Evolutionary conservation across 2,329 filamentous ascomycete genomes (phyloP), one percentile per base, ranked within the genome.

Genomic region (Exserohilum rostratum): DNA sequence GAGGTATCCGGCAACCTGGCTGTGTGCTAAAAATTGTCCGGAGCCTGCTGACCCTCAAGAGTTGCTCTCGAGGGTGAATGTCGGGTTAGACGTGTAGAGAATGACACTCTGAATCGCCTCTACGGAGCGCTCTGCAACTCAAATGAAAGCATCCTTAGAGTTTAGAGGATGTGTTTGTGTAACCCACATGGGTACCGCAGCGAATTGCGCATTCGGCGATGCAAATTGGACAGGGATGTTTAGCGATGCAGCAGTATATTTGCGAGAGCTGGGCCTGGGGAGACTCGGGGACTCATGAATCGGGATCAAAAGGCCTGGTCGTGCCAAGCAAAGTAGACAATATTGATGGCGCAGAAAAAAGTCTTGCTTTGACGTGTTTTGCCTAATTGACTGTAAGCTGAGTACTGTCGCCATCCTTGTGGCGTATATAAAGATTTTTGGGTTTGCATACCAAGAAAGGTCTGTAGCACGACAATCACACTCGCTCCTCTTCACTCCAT

Each of bases 321-420:
- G 49, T 62, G 69, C 70, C 69, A 73, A 72, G 70, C 58, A 67
- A 58, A 64, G 66, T 66, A 68, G 64, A 68, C 64, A 66, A 71
- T 71, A 71, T 73, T 71, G 68, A 54, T 51, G 56, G 65, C 61
- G 68, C 67, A 62, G 62, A 57, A 59, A n/a, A 70, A 67, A 71
- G 64, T 60, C 67, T 68, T 62, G 60, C 65, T 64, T 62, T 51
- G 64, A 52, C 63, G 57, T 64, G 62, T 70, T 70, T 66, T 71
- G 69, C 70, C 68, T 68, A 70, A 72, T 55, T 55, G 43, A 43
- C 38, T 25, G 46, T 47, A 44, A 64, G 55, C 50, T 61, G 61
- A 52, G 59, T 57, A 58, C 61, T 44, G 48, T 53, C 47, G 62
- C 50, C 57, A 58, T 55, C 39, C 50, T 55, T 59, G 64, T 55